phyloP scores from a whole-genome alignment of 495 filamentous ascomycete genomes.

The Penicillium samsonianum region DNA sequence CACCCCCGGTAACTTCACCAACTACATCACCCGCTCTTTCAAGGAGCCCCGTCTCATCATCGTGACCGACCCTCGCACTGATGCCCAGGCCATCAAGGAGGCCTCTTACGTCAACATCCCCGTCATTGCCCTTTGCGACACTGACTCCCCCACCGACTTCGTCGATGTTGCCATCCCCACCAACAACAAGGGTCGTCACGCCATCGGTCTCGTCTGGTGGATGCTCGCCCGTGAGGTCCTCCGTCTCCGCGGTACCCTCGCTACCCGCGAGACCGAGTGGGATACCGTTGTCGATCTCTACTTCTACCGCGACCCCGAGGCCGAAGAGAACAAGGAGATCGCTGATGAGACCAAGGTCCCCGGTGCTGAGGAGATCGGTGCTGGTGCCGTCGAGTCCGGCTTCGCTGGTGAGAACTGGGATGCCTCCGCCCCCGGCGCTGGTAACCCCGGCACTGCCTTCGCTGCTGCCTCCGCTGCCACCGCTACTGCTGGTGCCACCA shows the following conservation, averaged over 20 bases:
- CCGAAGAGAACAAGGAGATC: conserved; percentile 94
- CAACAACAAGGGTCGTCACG: conserved; percentile 99
- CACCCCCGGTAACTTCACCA: conserved; percentile 99
- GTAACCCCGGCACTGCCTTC: conserved; percentile 61
- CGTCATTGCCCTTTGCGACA: conserved; percentile 98
- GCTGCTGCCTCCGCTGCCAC: conserved; percentile 53
- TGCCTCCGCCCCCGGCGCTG: conserved; percentile 59
- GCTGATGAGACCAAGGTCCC: conserved; percentile 65
- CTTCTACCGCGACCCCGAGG: conserved; percentile 99
- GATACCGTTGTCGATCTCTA: conserved; percentile 99
- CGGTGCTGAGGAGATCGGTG: conserved; percentile 80
- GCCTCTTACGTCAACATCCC: conserved; percentile 99
- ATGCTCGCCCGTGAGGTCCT: conserved; percentile 99
- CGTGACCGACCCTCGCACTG: conserved; percentile 98
- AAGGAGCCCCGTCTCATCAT: conserved; percentile 99
- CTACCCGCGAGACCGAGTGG: conserved; percentile 92
- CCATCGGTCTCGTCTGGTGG: conserved; percentile 99
- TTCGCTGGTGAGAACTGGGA: conserved; percentile 66
- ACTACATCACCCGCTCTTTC: conserved; percentile 99
- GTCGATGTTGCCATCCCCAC: conserved; percentile 99
- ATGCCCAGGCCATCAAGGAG: conserved; percentile 99
- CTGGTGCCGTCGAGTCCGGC: conserved; percentile 74
- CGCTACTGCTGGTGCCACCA: conserved; percentile 57
- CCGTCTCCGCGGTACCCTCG: conserved; percentile 93
- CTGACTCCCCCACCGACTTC: conserved; percentile 98